Evolutionary conservation across 2,329 filamentous ascomycete species (phyloP).

Genomic region (Penicillium sp.): DNA sequence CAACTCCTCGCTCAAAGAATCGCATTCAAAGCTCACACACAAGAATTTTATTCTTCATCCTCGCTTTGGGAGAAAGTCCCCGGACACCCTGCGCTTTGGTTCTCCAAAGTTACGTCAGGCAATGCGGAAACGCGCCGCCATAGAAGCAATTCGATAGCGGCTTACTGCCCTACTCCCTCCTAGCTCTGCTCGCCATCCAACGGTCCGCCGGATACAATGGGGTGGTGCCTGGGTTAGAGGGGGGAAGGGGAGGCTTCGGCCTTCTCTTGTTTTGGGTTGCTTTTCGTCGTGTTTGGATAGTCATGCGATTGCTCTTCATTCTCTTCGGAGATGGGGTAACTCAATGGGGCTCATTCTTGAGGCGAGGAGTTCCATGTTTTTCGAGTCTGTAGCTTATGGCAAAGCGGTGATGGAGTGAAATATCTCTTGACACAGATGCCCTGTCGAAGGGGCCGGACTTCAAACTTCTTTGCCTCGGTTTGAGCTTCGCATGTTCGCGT

Average conservation of each 20-base stretch:
- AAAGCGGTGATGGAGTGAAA: slow-evolving; percentile 47
- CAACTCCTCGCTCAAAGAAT: slow-evolving; percentile 98
- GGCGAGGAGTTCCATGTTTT: slow-evolving; percentile 74
- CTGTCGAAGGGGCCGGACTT: slow-evolving; percentile 70
- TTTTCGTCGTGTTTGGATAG: slow-evolving; percentile 93
- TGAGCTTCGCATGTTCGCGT: slow-evolving; percentile 58
- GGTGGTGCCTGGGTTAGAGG: slow-evolving; percentile 34
- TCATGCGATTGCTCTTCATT: slow-evolving; percentile 86
- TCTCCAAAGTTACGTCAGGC: slow-evolving; percentile 43
- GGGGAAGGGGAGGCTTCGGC: slow-evolving; percentile 28
- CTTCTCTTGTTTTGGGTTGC: slow-evolving; percentile 51
- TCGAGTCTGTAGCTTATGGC: slow-evolving; percentile 56
- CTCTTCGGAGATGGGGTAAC: slow-evolving; percentile 65
- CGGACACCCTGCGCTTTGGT: slow-evolving; percentile 70
- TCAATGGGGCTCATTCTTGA: slow-evolving; percentile 99
- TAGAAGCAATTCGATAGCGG: slow-evolving; percentile 88
- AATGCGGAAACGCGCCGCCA: slow-evolving; percentile 99
- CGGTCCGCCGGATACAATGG: slow-evolving; percentile 44
- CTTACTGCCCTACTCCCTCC: slow-evolving; percentile 63
- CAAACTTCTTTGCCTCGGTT: slow-evolving; percentile 8
- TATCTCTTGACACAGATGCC: slow-evolving; percentile 51
- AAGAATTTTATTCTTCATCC: slow-evolving; percentile 50
- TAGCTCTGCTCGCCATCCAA: slow-evolving; percentile 51
- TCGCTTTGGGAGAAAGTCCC: slow-evolving; percentile 99
- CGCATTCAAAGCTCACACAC: slow-evolving; percentile 99